Conservation (phyloP, 495 filamentous ascomycete genomes). For the Trypethelium eluteriae region DNA sequence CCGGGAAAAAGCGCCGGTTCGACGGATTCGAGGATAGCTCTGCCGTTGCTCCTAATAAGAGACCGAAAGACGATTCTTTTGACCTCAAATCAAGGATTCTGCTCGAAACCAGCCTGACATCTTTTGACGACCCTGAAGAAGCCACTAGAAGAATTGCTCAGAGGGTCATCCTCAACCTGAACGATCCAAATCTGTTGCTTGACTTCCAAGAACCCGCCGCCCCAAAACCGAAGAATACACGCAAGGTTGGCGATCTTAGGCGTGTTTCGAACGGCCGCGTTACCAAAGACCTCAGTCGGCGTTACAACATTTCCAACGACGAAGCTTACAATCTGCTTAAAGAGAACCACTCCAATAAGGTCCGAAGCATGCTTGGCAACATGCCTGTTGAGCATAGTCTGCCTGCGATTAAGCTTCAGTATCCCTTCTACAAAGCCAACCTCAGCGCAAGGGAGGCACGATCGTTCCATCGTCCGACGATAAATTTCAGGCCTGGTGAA, state of each 20-base stretch:
- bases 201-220: conserved; percentile 47
- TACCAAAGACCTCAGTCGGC: conserved; percentile 55
- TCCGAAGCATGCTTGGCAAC: conserved; percentile 81
- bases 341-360: conserved; percentile 91
- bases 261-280: conserved; percentile 49
- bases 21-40: conserved; percentile 30
- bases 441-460: conserved; percentile 70
- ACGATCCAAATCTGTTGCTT: conserved; percentile 79
- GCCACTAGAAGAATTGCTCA: conserved; percentile 63
- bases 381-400: conserved; percentile 82
- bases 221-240: conserved; percentile 29
- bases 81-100: conserved; percentile 33
- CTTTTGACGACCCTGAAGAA: conserved; percentile 54
- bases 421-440: conserved; percentile 87
- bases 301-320: conserved; percentile 95
- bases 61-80: conserved; percentile 5
- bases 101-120: conserved; percentile 43
- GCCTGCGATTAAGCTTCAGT: conserved; percentile 81
- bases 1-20: background rate
- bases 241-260: conserved; percentile 39
- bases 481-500: conserved; percentile 51
- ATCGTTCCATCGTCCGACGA: conserved; percentile 77
- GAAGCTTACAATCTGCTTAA: conserved; percentile 91
- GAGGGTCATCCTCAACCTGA: conserved; percentile 74
- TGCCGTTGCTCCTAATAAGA: conserved; percentile 23